phyloP scores from a whole-genome alignment of 2,329 filamentous ascomycete species.

The Helotiales sp. region DNA sequence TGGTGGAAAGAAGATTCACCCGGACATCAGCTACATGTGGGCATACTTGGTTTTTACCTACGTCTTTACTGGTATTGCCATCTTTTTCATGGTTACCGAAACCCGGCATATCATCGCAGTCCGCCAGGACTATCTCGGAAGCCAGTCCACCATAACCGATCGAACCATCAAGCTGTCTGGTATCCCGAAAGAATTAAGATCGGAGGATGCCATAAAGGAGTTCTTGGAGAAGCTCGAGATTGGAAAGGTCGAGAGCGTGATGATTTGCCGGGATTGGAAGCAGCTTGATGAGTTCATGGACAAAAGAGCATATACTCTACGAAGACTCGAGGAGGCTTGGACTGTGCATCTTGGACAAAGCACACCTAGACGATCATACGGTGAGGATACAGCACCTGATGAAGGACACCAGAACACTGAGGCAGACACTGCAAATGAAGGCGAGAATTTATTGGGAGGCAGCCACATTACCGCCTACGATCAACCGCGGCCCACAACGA shows the following conservation, averaged over 20 bases:
- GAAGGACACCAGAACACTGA: conserved; percentile 36
- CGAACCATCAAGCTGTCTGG: conserved; percentile 89
- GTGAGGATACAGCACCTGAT: conserved; percentile 34
- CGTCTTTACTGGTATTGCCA: conserved; percentile 78
- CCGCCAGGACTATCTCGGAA: conserved; percentile 87
- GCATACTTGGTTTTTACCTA: conserved; percentile 95
- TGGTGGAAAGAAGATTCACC: conserved; percentile 11
- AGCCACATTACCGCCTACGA: conserved; percentile 44
- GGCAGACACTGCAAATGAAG: conserved; percentile 52
- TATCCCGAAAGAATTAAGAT: conserved; percentile 76
- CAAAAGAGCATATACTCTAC: conserved; percentile 63
- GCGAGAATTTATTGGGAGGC: conserved; percentile 55
- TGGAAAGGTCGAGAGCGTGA: conserved; percentile 85
- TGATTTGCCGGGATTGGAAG: conserved; percentile 83
- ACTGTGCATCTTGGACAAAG: conserved; percentile 69
- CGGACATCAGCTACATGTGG: conserved; percentile 66
- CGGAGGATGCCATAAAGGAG: conserved; percentile 79
- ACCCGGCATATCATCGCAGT: conserved; percentile 83
- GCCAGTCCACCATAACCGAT: conserved; percentile 93
- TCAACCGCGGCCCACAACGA: conserved; percentile 63
- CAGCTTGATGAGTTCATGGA: conserved; percentile 74
- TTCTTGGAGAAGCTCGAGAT: conserved; percentile 87
- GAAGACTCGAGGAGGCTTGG: conserved; percentile 81
- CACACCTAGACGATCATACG: conserved; percentile 45
- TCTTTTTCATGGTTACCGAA: conserved; percentile 81